phyloP scores from a whole-genome alignment of 495 filamentous ascomycete genomes.

The Apodospora peruviana region DNA sequence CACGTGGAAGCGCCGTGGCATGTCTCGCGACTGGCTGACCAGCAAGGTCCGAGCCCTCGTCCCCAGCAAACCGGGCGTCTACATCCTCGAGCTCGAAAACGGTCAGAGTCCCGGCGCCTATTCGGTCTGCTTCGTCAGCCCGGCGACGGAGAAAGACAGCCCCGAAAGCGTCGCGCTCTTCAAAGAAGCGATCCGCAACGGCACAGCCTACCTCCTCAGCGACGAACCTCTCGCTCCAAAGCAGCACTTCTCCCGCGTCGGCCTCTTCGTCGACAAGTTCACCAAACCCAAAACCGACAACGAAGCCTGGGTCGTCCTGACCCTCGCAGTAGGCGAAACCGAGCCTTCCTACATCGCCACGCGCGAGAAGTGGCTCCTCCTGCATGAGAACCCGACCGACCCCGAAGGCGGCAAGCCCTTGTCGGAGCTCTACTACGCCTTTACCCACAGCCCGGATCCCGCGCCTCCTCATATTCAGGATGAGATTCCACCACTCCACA shows the following conservation, averaged over 20 bases:
- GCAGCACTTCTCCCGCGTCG: neutral
- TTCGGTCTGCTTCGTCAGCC: neutral
- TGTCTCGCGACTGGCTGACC: neutral
- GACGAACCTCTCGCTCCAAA: neutral
- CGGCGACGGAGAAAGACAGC: neutral
- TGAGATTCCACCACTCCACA: neutral
- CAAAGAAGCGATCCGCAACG: neutral
- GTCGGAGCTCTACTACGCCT: neutral
- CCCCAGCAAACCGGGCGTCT: neutral
- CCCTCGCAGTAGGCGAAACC: neutral
- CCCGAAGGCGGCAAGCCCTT: neutral
- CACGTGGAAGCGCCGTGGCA: neutral
- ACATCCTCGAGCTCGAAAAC: neutral
- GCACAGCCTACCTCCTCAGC: neutral
- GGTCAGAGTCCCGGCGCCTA: neutral
- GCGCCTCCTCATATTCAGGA: neutral
- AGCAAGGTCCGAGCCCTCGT: neutral
- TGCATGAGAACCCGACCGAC: slow-evolving; percentile 1
- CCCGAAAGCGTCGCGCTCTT: neutral
- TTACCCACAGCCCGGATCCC: neutral
- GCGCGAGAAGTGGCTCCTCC: neutral
- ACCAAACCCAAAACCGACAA: neutral
- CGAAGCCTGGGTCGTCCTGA: slow-evolving; percentile 1
- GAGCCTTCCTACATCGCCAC: neutral
- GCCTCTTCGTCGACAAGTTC: neutral